phyloP scores from a whole-genome alignment of 73 alveolate species.

The Paramecium bursaria region DNA sequence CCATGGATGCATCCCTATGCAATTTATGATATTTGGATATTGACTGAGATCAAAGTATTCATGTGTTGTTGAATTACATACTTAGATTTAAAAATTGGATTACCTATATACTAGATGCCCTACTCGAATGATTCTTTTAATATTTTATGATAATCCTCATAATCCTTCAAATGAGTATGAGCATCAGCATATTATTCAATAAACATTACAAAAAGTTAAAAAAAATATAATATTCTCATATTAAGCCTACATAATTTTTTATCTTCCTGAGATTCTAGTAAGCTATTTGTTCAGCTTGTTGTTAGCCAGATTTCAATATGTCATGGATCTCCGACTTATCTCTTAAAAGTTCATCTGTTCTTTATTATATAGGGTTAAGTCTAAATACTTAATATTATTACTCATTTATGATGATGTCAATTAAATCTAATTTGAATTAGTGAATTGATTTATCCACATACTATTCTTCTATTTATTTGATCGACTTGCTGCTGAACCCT shows the following conservation, averaged over 20 bases:
- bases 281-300: no score
- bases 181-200: slow-evolving; percentile 56
- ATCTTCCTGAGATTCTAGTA: no score
- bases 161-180: slow-evolving; percentile 55
- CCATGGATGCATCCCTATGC: slow-evolving; percentile 28
- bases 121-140: slow-evolving; percentile 3
- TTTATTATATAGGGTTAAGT: no score
- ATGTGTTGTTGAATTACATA: slow-evolving; percentile 47
- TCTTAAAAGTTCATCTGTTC: no score
- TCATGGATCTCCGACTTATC: no score
- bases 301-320: no score
- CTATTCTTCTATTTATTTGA: slow-evolving; percentile 51
- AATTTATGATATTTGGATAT: slow-evolving; percentile 25
- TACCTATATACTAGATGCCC: slow-evolving; percentile 32
- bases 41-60: not conserved
- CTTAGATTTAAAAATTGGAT: not conserved
- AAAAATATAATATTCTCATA: not conserved
- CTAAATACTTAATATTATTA: not conserved
- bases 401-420: slow-evolving; percentile 73
- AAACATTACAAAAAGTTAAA: slow-evolving; percentile 23
- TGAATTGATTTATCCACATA: slow-evolving; percentile 74
- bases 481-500: slow-evolving; percentile 69
- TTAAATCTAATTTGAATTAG: slow-evolving; percentile 77
- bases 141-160: not conserved
- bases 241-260: no score